Percentiles rank a stretch among this genome's conserved stretches.
Evolutionary conservation across 148 eudicot species (phyloP).

Genomic region (Hydrangea macrophylla): DNA sequence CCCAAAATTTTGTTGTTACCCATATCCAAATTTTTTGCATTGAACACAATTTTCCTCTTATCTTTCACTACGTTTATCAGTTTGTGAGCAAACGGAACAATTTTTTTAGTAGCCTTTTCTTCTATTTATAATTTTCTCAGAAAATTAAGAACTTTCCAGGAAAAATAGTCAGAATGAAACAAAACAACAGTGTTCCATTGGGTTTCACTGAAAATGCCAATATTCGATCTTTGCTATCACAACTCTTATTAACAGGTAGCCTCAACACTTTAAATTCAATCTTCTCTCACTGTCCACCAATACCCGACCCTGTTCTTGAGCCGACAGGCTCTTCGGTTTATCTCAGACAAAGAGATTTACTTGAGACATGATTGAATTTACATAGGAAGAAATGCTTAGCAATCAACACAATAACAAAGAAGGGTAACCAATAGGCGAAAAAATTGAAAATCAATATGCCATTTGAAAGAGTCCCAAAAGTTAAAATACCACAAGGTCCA

Average conservation of each 20-base stretch:
- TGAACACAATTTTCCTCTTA: too few relatives aligned
- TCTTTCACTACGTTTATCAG: too few relatives aligned
- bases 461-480: too few relatives aligned
- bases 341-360: conserved; percentile 63
- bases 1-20: background rate
- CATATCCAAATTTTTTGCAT: conserved; percentile 9
- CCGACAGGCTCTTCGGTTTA: conserved; percentile 77
- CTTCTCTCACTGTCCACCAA: conserved; percentile 48
- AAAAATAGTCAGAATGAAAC: conserved; percentile 40
- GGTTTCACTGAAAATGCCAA: conserved; percentile 19
- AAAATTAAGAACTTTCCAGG: background rate
- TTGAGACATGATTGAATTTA: too few relatives aligned
- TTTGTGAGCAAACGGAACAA: conserved; percentile 21
- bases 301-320: conserved; percentile 25
- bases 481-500: too few relatives aligned
- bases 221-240: conserved; percentile 55
- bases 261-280: conserved; percentile 74
- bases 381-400: too few relatives aligned
- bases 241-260: conserved; percentile 52
- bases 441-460: too few relatives aligned
- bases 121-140: conserved; percentile 5
- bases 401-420: too few relatives aligned
- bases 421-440: too few relatives aligned
- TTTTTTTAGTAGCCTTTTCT: conserved; percentile 26
- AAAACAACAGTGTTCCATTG: conserved; percentile 27